Base-by-base conservation (phyloP, 345 rosid species). In the Gossypium rotundifolium region DNA sequence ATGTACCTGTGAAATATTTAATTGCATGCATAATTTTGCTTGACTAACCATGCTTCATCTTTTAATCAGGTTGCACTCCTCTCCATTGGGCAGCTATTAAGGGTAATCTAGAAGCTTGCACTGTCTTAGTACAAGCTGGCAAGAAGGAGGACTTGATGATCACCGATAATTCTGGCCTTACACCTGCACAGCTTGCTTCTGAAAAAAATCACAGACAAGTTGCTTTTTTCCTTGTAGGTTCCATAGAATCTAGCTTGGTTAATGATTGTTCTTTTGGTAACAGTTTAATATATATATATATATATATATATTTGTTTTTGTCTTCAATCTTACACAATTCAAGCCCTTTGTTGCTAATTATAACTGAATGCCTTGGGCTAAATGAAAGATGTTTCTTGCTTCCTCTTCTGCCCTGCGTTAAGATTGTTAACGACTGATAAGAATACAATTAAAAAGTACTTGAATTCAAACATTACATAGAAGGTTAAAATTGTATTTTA, bases 51-150 rank as follows among this genome's bases (percentile, higher is more conserved):
- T 76, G 27, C 20, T 59, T 23, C 63, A 57, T 75, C 64, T 49
- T 9, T 62, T 73, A 61, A 76, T 84, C 81, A 96, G 99, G 99
- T 58, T 93, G 96, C 83, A 96, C 99, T 71, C 97, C 98, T 80
- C 90, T 96, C 75, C 99, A 96, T 75, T 96, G 99, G 99, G 97
- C 96, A 17, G 99, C 99, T 82, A 96, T 96, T 76, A 88, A 88
- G 86, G 99, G 98, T 82, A 93, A 96, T 84, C 87, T 96, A 86
- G 98, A 93, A 87, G 99, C 99, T 75, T 93, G 99, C 89, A 96
- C 99, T 20, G 98, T 96, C 52, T 79, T 96, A 79, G 96, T 93
- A 54, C 99, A 93, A 86, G 99, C 99, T 83, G 97, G 99, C 73
- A 96, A 93, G 86, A 89, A 84, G 83, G 99, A 93, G 75, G 98